Base-by-base conservation (phyloP, 257 asterid species). In the Ophiorrhiza pumila region DNA sequence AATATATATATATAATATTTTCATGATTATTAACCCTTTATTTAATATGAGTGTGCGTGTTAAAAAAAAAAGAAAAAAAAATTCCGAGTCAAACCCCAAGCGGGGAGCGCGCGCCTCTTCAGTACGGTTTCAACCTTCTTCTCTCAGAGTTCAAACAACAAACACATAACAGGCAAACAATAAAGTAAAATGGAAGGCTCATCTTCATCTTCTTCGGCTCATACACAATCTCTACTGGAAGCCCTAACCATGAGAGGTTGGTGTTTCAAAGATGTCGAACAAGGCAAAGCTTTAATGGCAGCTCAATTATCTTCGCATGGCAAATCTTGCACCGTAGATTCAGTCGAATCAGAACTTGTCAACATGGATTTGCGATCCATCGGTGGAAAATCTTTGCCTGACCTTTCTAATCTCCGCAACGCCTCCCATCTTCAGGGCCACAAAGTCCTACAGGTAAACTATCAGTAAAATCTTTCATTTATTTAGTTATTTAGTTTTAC, bases 301-400 rank as follows among this genome's bases (percentile, higher is more conserved):
- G 77, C 82, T 58, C 89, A 85, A 76, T 77, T 72, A 32, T 59
- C 82, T 65, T 58, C 77, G 0, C 74, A 63, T 61, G 75, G 76
- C 64, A 71, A 72, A 14, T 15, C 63, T 49, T 73, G 69, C 79
- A 81, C 90, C 59, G 85, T 87, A 32, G 89, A 79, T 80, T 83
- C 91, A 20, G 58, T 87, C 62, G 95, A 91, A 80, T 88, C 91
- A 1, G 91, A 84, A 79, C 90, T 91, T 53, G 53, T 90, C 81
- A 87, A 90, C 78, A 74, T 77, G 83, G 95, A 91, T 78, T 71
- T 88, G 75, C 86, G 93, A 71, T 88, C 91, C 31, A 80, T 89
- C 55, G 97, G 97, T 34, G 96, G 88, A 15, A 89, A 85, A 68
- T 84, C 87, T 10, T 84, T 89, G 76, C 96, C 97, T 10, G 88